Conservation (phyloP, 768 basidiomycete genomes). For the Russula emetica region DNA sequence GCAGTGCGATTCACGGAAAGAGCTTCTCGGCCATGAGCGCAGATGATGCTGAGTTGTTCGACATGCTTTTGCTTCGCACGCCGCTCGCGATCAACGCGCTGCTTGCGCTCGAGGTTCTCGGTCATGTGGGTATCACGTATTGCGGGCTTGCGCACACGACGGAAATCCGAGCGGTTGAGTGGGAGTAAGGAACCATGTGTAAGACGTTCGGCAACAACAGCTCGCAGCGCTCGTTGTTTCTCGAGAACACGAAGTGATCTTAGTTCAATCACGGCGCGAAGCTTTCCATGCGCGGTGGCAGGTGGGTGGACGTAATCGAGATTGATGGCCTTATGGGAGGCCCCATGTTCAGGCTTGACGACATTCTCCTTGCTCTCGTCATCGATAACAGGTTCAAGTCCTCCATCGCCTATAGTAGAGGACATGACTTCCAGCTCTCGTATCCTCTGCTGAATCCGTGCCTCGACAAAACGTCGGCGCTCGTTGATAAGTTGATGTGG, state of each 20-base stretch:
- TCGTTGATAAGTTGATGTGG: slow-evolving; percentile 89
- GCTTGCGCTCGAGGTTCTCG: slow-evolving; percentile 85
- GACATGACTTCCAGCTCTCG: slow-evolving; percentile 78
- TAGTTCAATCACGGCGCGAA: slow-evolving; percentile 89
- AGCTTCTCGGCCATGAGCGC: slow-evolving; percentile 75
- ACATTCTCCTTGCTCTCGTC: slow-evolving; percentile 37
- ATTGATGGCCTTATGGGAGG: slow-evolving; percentile 30
- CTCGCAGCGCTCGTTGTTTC: slow-evolving; percentile 85
- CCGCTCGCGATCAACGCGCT: slow-evolving; percentile 86
- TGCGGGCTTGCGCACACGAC: slow-evolving; percentile 77
- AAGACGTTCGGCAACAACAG: slow-evolving; percentile 80
- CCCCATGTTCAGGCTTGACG: slow-evolving; percentile 31
- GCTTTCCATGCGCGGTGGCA: slow-evolving; percentile 69
- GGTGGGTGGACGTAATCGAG: slow-evolving; percentile 45
- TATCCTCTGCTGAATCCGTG: slow-evolving; percentile 83
- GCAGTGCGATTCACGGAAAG: slow-evolving; percentile 55
- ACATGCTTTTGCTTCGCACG: slow-evolving; percentile 95
- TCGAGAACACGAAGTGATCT: slow-evolving; percentile 84
- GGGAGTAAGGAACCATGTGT: slow-evolving; percentile 85
- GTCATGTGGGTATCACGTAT: slow-evolving; percentile 86
- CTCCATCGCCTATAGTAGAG: slow-evolving; percentile 74
- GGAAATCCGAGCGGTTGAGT: slow-evolving; percentile 88
- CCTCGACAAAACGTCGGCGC: slow-evolving; percentile 86
- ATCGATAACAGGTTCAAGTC: slow-evolving; percentile 51
- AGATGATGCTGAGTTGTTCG: slow-evolving; percentile 86